Percentiles rank a stretch among this genome's conserved stretches.
Conservation (phyloP, 2,329 filamentous ascomycete genomes). For the Sarocladium oryzae region DNA sequence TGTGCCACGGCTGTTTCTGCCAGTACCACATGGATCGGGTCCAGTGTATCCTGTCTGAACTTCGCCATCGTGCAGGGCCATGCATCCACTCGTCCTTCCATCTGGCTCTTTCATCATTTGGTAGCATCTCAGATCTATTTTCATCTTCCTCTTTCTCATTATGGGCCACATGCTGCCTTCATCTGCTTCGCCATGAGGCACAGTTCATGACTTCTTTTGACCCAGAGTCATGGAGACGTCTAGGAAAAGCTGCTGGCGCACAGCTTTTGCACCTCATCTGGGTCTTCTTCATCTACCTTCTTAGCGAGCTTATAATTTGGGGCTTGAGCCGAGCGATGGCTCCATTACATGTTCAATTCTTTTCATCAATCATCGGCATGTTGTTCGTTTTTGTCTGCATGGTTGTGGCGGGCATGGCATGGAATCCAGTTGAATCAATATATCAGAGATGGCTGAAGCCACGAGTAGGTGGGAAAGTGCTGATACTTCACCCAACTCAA, state of each 20-base stretch:
- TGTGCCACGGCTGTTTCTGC: not conserved
- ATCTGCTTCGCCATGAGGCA: not conserved
- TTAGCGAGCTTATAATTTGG: slow-evolving; percentile 40
- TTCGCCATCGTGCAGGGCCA: not conserved
- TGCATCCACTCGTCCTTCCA: not conserved
- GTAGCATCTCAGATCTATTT: not conserved
- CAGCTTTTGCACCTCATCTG: slow-evolving; percentile 20
- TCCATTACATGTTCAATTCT: slow-evolving; percentile 31
- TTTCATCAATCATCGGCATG: slow-evolving; percentile 44
- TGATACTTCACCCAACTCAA: not conserved
- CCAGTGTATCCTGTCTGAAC: not conserved
- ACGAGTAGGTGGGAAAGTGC: slow-evolving; percentile 21
- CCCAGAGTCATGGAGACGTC: not conserved
- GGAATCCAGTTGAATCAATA: slow-evolving; percentile 16
- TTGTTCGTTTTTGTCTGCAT: slow-evolving; percentile 30
- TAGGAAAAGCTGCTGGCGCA: not conserved
- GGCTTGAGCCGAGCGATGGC: slow-evolving; percentile 31
- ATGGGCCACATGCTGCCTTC: not conserved
- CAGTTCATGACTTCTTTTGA: not conserved
- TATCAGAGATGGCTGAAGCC: slow-evolving; percentile 26
- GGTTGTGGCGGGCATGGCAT: slow-evolving; percentile 18
- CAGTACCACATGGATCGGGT: slow-evolving; percentile 4
- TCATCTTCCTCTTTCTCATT: not conserved
- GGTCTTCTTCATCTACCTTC: slow-evolving; percentile 30
- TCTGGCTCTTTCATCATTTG: not conserved